These are phyloP conservation scores for Cudoniella acicularis DNA, from an alignment of 495 filamentous ascomycete species.

Conservation along the genomic window DNA sequence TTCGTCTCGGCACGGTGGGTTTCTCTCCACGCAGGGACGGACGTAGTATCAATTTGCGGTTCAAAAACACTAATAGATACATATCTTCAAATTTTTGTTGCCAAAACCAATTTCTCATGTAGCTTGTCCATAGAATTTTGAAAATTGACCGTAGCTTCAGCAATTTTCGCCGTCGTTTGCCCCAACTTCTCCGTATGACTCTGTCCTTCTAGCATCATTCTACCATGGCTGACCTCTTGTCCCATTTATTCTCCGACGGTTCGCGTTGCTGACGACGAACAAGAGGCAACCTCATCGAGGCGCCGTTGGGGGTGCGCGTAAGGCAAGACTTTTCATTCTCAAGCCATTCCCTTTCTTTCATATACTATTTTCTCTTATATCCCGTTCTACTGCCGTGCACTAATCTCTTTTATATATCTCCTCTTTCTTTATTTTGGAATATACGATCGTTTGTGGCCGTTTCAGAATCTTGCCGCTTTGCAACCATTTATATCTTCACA, in stretches of 20 bases:
- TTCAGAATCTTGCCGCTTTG: not conserved
- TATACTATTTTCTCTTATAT: not conserved
- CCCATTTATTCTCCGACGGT: not conserved
- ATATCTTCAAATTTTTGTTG: too few species aligned
- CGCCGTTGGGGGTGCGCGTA: not conserved
- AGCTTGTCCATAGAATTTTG: too few species aligned
- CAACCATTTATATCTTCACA: not conserved
- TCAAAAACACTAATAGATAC: too few species aligned
- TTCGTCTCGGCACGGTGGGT: too few species aligned
- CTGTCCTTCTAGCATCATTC: too few species aligned
- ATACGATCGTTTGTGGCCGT: not conserved
- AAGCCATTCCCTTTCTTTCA: conserved; percentile 4
- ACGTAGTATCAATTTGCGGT: too few species aligned
- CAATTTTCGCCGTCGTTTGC: too few species aligned
- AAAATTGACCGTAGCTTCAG: too few species aligned
- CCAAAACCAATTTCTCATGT: too few species aligned
- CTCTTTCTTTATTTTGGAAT: not conserved
- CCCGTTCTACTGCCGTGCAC: not conserved
- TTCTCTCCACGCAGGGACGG: too few species aligned
- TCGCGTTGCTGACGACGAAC: not conserved
- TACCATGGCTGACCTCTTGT: not conserved
- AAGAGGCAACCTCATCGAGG: not conserved
- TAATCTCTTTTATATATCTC: not conserved
- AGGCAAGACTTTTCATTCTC: conserved; percentile 37
- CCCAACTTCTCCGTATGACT: too few species aligned